A percentile compares a stretch with the other conserved stretches of the same genome.
These are phyloP conservation scores for Articulospora tetracladia DNA, from an alignment of 495 filamentous ascomycete genomes.

Conservation along the genomic window DNA sequence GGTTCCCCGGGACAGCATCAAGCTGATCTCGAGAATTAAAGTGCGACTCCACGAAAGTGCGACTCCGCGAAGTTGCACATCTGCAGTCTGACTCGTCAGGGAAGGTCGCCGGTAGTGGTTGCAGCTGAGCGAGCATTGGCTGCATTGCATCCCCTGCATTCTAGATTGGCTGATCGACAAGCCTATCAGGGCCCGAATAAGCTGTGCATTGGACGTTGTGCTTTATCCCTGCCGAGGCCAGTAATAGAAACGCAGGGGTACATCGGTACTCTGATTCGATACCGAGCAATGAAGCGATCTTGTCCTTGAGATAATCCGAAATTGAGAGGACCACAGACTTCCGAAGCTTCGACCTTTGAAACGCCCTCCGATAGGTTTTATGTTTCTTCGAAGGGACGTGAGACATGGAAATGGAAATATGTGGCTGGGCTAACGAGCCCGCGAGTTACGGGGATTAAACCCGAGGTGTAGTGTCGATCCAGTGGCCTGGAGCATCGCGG, in stretches of 20 bases:
- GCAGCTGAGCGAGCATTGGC: not conserved
- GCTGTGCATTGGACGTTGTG: not conserved
- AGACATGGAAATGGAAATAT: not conserved
- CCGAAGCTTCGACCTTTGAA: not conserved
- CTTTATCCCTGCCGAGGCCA: not conserved
- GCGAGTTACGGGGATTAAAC: not conserved
- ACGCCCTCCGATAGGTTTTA: not conserved
- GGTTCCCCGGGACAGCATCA: too few species aligned
- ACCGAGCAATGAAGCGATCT: not conserved
- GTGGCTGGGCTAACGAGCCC: not conserved
- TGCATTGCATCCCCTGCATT: not conserved
- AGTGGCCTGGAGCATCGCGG: not conserved
- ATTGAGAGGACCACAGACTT: not conserved
- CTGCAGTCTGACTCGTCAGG: not conserved
- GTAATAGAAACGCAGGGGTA: too few species aligned
- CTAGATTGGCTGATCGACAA: not conserved
- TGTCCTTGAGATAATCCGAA: not conserved
- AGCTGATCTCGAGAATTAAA: not conserved
- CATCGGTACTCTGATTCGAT: not conserved
- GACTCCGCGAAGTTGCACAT: not conserved
- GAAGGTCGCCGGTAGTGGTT: not conserved
- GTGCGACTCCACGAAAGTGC: not conserved
- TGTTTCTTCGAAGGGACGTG: not conserved
- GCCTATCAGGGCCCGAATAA: not conserved
- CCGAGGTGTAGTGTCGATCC: not conserved